A percentile compares a stretch with the other conserved stretches of the same genome.
These are phyloP conservation scores for Cryphonectria radicalis DNA, from an alignment of 2,329 filamentous ascomycete genomes.

Conservation along the genomic window DNA sequence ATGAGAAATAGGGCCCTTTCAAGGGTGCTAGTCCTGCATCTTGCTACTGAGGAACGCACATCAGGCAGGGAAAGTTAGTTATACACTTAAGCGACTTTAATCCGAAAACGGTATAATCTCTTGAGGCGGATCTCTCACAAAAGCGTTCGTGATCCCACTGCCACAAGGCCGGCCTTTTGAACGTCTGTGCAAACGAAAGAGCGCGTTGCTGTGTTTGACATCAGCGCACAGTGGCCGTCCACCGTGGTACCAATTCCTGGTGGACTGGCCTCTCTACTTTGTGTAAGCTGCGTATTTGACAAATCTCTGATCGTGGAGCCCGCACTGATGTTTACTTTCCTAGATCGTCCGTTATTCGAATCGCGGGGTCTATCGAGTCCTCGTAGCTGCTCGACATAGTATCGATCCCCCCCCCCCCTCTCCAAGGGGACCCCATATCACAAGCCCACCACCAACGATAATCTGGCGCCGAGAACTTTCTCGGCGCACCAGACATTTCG, in stretches of 20 bases:
- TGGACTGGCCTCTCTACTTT: not conserved
- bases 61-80: not conserved
- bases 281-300: not conserved
- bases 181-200: not conserved
- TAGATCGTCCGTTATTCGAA: not conserved
- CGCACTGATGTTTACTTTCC: not conserved
- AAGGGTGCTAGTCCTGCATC: not conserved
- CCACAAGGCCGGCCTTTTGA: not conserved
- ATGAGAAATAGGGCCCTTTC: not conserved
- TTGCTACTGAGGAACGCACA: not conserved
- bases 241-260: not conserved
- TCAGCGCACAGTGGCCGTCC: not conserved
- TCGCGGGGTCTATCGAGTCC: not conserved
- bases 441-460: not conserved
- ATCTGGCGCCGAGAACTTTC: constrained; percentile 12
- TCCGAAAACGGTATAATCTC: too few species aligned
- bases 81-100: too few species aligned
- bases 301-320: not conserved
- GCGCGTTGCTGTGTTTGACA: not conserved
- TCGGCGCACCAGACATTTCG: constrained; percentile 18
- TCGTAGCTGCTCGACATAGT: not conserved
- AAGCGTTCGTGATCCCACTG: not conserved
- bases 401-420: not conserved
- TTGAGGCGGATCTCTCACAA: not conserved
- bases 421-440: too few species aligned